Evolutionary conservation across 2,329 filamentous ascomycete genomes (phyloP).

Genomic region (Dothiorella sarmentorum): DNA sequence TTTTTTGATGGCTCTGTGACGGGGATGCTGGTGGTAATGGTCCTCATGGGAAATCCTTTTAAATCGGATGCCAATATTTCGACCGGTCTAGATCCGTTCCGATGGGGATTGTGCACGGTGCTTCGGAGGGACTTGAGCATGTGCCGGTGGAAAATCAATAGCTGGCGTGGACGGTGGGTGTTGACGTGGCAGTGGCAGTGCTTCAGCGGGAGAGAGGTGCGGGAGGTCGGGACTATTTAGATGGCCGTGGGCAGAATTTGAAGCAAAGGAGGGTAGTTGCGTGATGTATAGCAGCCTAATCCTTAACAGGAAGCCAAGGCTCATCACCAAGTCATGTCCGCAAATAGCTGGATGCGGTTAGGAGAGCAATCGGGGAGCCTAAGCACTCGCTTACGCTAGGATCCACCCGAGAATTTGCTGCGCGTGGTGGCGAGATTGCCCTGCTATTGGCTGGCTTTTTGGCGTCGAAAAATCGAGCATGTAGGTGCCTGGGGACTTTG

Average conservation of each 20-base stretch:
- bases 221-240: not conserved
- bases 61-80: not conserved
- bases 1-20: not conserved
- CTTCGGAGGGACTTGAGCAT: not conserved
- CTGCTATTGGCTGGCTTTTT: not conserved
- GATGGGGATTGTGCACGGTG: conserved; percentile 1
- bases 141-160: not conserved
- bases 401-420: not conserved
- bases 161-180: no score
- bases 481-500: not conserved
- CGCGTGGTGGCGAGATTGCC: not conserved
- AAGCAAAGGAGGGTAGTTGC: not conserved
- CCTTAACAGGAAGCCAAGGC: conserved; percentile 1
- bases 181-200: not conserved
- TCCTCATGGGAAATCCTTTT: not conserved
- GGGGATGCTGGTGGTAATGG: no score
- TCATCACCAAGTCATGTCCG: not conserved
- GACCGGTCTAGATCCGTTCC: conserved; percentile 3
- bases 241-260: not conserved
- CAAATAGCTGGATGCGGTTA: conserved; percentile 3
- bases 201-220: not conserved
- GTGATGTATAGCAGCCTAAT: not conserved
- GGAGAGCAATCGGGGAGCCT: not conserved
- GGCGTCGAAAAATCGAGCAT: not conserved
- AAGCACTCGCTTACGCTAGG: not conserved